A percentile compares a stretch with the other conserved stretches of the same genome.
These are phyloP conservation scores for Phytophthora multivora DNA, from an alignment of 352 stramenopile genomes.

Conservation along the genomic window DNA sequence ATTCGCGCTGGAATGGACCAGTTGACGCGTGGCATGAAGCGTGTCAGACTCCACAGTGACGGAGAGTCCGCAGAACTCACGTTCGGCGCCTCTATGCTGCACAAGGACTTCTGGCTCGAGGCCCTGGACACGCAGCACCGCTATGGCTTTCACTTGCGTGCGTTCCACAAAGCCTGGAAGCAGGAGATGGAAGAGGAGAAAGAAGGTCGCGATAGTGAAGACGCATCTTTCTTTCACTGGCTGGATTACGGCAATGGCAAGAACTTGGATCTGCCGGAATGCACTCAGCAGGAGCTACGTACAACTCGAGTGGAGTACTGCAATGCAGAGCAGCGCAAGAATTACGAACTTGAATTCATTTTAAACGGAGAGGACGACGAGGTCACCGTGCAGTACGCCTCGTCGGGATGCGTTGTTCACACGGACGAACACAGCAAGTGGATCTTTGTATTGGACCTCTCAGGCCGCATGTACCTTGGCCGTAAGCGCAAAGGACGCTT, in stretches of 20 bases:
- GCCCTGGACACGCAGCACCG: constrained; percentile 72
- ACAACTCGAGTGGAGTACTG: constrained; percentile 64
- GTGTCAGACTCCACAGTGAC: constrained; percentile 11
- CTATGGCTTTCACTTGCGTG: constrained; percentile 73
- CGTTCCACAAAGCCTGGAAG: constrained; percentile 72
- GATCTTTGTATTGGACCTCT: constrained; percentile 75
- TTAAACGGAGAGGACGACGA: neutral
- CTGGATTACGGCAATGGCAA: constrained; percentile 61
- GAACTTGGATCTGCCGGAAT: constrained; percentile 57
- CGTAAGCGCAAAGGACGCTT: constrained; percentile 78
- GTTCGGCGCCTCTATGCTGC: constrained; percentile 47
- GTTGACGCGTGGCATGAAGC: constrained; percentile 39
- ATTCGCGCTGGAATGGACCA: constrained; percentile 36
- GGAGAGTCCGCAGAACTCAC: neutral
- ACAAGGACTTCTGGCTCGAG: constrained; percentile 81
- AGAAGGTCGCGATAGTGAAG: neutral
- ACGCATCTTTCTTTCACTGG: constrained; percentile 74
- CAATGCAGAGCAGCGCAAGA: constrained; percentile 36
- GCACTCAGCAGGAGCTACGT: constrained; percentile 49
- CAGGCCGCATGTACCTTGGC: constrained; percentile 54
- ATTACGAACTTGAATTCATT: constrained; percentile 55
- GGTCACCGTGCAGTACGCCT: constrained; percentile 38
- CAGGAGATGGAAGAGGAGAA: constrained; percentile 33
- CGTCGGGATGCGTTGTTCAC: constrained; percentile 42
- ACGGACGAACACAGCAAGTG: constrained; percentile 73